Base-by-base conservation (phyloP, 768 basidiomycete species). In the Leccinum incarnatum region DNA sequence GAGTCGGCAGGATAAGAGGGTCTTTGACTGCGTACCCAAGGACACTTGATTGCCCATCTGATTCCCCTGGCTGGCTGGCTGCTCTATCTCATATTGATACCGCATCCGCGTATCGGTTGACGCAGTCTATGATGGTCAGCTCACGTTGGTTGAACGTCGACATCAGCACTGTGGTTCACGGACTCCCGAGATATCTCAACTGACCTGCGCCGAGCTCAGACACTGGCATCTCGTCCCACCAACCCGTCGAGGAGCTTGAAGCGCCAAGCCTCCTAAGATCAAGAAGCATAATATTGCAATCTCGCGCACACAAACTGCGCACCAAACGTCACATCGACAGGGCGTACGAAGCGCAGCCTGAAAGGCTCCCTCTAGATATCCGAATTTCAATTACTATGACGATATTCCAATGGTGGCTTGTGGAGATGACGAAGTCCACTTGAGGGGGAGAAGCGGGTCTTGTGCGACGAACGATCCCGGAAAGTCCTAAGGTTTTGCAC, bases 1-100 rank as follows among this genome's bases (percentile, higher is more conserved):
- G 55, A 57, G 48, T 53, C 4, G 42, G 5, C 45, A 17, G 34
- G 51, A 65, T 59, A 57, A 59, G 14, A 60, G 36, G 36, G n/a
- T 21, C n/a, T 32, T 34, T 7, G 30, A 23, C 30, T 23, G 32
- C 53, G 30, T 29, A 40, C 27, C 2, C 21, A 49, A 49, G 17
- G 27, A 29, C 48, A 15, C 21, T n/a, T 27, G 50, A 32, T 51
- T 32, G 27, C 11, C 42, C 40, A 14, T 55, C 6, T 49, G 61
- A 56, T 63, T 23, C 47, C 17, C 36, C 46, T 45, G 19, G 19
- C 37, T 34, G 45, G 10, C 46, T 46, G 42, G 10, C 5, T 45
- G 42, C 19, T 47, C 49, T 50, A 8, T 34, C 34, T 47, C 46
- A 42, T 7, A 21, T 36, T 36, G 36, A 53, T 29, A 40, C 4